Base-by-base conservation (phyloP, 2,329 filamentous ascomycete genomes). In the Fusarium sp. region DNA sequence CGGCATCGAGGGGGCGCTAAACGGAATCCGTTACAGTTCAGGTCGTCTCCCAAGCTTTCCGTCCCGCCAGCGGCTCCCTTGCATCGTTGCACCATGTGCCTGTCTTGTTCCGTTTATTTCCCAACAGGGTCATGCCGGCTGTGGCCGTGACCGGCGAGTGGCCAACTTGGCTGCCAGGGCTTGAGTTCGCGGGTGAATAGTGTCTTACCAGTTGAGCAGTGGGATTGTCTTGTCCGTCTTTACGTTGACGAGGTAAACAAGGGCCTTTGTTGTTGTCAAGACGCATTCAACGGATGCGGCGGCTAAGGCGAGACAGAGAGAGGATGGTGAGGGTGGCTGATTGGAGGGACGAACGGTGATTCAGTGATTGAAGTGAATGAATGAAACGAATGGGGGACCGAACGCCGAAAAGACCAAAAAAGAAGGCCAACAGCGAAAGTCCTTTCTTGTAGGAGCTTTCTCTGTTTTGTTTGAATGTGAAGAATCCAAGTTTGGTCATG, bases 1-100 rank as follows among this genome's bases (percentile, higher is more conserved):
- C 70, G 76, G 75, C 73, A 77, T 74, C 59, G 69, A 74, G 71
- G 75, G 57, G 72, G 76, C 76, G 76, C 76, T 78, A 77, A 78
- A 72, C 76, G 72, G 67, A 67, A 77, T 78, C 72, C 67, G 75
- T 77, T 78, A 69, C 71, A 69, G 46, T 66, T 69, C 68, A 72
- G 68, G 68, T 60, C 64, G 60, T 59, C 31, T 31, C 62, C 42
- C 59, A 49, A 35, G 35, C 46, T 29, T 51, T 66, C 63, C 57
- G 58, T 72, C 57, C 68, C 66, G 53, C 66, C 69, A 72, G 64
- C 59, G 24, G 42, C 56, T 70, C 57, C 62, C 67, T 66, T 62
- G 49, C 42, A 17, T 59, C 59, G 40, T 49, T 53, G 51, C 42
- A 51, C 59, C 59, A 29, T 62, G 27, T 38, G 33, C 27, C 38